Base-by-base conservation (phyloP, 768 basidiomycete species). In the Harrya chromipes region DNA sequence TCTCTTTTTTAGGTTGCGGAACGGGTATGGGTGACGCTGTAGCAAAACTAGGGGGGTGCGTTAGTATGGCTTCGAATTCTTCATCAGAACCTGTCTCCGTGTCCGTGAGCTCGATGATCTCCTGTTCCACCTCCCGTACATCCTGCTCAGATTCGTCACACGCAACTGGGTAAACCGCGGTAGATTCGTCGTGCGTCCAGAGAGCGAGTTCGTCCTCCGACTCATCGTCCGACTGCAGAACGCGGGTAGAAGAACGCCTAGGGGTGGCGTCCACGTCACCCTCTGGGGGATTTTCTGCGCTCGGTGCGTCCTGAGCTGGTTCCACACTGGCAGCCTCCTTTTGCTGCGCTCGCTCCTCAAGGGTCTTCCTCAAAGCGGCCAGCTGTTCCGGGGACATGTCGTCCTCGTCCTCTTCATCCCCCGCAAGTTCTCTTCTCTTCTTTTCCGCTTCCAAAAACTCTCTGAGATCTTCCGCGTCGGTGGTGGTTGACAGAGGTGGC, bases 381-480 rank as follows among this genome's bases (percentile, higher is more conserved):
- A 56, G 47, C 33, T 46, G 53, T 33, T 61, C 64, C 39, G 34
- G 40, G 33, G 64, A 55, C 43, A 68, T 33, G 0, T 64, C 65
- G 21, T 52, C 62, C 2, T 62, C 62, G 0, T 63, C 63, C n/a
- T 57, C 59, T 26, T 59, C 67, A 4, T 62, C 66, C 12, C 62
- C 59, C 6, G 53, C 58, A 43, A 74, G 46, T 48, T 77, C 79
- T 58, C 72, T 79, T 43, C 81, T 72, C 53, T 57, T 66, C 58
- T 62, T 68, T 62, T 90, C 88, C 1, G 81, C 83, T 49, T 83
- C 79, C 60, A 89, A 52, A 47, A 90, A 90, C 23, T 83, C 82
- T 42, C 67, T 68, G 42, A 90, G 70, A 59, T 87, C 86, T 40
- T 80, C 75, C 11, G 80, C 80, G 56, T 85, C 82, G 10, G 71